phyloP scores from a whole-genome alignment of 2,329 filamentous ascomycete species.

The Sporothrix globosa region DNA sequence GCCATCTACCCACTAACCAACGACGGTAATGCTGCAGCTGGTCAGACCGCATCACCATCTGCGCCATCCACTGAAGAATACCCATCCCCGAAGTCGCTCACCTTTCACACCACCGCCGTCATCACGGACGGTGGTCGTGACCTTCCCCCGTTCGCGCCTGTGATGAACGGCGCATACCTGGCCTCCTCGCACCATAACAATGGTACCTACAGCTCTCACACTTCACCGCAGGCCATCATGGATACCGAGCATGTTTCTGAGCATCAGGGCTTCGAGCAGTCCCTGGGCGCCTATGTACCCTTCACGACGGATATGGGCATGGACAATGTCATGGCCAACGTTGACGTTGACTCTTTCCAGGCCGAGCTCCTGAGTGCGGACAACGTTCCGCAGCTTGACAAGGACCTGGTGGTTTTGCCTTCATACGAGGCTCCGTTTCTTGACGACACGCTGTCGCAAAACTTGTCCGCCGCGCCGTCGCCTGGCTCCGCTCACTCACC shows the following conservation, averaged over 20 bases:
- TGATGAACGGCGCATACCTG: constrained; percentile 31
- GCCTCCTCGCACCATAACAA: not conserved
- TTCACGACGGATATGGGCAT: constrained; percentile 32
- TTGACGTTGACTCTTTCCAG: constrained; percentile 34
- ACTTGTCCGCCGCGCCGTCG: constrained; percentile 39
- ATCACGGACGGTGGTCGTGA: constrained; percentile 24
- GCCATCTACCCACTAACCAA: constrained; percentile 9
- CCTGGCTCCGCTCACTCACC: constrained; percentile 42
- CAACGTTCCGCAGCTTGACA: constrained; percentile 24
- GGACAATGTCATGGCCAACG: constrained; percentile 32
- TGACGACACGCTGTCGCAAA: constrained; percentile 33
- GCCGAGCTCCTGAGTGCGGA: constrained; percentile 33
- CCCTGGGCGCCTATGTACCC: constrained; percentile 27
- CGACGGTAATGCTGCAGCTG: not conserved
- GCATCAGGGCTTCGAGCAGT: constrained; percentile 29
- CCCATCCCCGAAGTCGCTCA: constrained; percentile 37
- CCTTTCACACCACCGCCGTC: constrained; percentile 23
- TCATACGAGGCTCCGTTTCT: constrained; percentile 27
- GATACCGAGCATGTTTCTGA: constrained; percentile 18
- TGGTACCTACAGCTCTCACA: constrained; percentile 6
- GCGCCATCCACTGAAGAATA: constrained; percentile 36
- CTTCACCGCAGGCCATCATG: constrained; percentile 13
- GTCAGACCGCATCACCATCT: constrained; percentile 29
- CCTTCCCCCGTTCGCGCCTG: constrained; percentile 26
- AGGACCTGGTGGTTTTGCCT: constrained; percentile 26